phyloP scores from a whole-genome alignment of 2,329 filamentous ascomycete genomes.

The Metarhizium brunneum region DNA sequence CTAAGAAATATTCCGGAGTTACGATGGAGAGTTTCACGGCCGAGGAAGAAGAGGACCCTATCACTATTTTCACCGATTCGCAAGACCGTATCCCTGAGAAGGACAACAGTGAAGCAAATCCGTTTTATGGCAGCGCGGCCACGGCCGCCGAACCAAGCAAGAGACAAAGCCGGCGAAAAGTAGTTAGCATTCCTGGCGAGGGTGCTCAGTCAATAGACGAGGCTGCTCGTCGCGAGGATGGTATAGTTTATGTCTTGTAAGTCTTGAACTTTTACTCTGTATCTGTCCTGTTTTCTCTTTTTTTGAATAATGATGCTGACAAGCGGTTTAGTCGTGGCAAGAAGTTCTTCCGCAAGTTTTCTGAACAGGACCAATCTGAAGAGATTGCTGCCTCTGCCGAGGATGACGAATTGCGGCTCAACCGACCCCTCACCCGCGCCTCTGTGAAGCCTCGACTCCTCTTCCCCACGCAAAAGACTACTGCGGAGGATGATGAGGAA shows the following conservation, averaged over 20 bases:
- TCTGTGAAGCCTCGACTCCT: slow-evolving; percentile 63
- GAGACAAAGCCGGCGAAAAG: slow-evolving; percentile 46
- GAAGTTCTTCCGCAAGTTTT: slow-evolving; percentile 65
- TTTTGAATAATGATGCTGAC: background rate
- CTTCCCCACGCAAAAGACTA: slow-evolving; percentile 47
- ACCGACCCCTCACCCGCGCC: slow-evolving; percentile 52
- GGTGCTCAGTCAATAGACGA: slow-evolving; percentile 52
- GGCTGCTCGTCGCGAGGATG: slow-evolving; percentile 56
- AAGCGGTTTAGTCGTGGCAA: slow-evolving; percentile 57
- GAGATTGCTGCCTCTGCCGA: slow-evolving; percentile 23
- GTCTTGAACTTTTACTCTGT: slow-evolving; percentile 27
- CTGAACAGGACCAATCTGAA: slow-evolving; percentile 26
- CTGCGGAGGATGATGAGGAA: slow-evolving; percentile 46
- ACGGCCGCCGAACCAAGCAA: slow-evolving; percentile 30
- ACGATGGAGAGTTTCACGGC: slow-evolving; percentile 49
- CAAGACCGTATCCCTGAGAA: slow-evolving; percentile 66
- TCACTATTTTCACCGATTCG: slow-evolving; percentile 69
- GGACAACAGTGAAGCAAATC: slow-evolving; percentile 59
- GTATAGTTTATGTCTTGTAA: slow-evolving; percentile 70
- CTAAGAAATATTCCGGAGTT: slow-evolving; percentile 47
- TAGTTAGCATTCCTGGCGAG: slow-evolving; percentile 46
- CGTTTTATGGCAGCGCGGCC: slow-evolving; percentile 51
- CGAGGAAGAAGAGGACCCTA: slow-evolving; percentile 48
- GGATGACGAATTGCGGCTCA: slow-evolving; percentile 24
- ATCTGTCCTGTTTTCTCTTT: background rate